These are phyloP conservation scores for Cymbopogon flexuosus DNA, from an alignment of 202 grass and related monocot species.

Conservation along the genomic window DNA sequence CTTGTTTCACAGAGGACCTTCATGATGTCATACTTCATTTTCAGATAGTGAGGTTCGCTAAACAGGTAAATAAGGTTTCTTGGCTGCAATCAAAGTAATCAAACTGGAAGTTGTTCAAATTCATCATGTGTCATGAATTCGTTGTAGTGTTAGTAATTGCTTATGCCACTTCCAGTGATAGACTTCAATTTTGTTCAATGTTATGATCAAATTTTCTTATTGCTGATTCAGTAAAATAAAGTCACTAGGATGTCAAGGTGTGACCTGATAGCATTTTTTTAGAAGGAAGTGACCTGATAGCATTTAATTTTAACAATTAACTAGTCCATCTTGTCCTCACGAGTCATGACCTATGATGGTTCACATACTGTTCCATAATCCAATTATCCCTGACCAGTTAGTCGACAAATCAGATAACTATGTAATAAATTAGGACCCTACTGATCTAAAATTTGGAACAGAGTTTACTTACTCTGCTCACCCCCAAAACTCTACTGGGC, in stretches of 20 bases:
- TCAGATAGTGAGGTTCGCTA: slow-evolving; percentile 71
- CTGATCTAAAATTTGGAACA: not conserved
- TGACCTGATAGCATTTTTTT: not conserved
- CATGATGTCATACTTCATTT: slow-evolving; percentile 70
- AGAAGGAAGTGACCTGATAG: not conserved
- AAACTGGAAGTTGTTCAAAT: not conserved
- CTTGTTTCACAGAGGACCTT: slow-evolving; percentile 82
- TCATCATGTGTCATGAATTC: not conserved
- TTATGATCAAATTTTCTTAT: not conserved
- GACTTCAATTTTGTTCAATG: not conserved
- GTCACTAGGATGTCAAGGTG: not conserved
- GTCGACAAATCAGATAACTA: not conserved
- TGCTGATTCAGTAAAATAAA: not conserved
- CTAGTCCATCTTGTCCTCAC: not conserved
- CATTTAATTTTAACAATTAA: not conserved
- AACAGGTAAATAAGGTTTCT: slow-evolving; percentile 53
- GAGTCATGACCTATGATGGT: slow-evolving; percentile 1
- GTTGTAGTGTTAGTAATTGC: not conserved
- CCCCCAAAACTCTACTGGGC: not conserved
- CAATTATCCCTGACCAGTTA: not conserved
- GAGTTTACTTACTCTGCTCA: not conserved
- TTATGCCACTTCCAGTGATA: not conserved
- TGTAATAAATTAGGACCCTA: not conserved
- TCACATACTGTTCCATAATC: not conserved
- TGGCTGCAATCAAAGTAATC: not conserved